phyloP scores from a whole-genome alignment of 176 grass and related monocot species.

The Luzula sylvatica region DNA sequence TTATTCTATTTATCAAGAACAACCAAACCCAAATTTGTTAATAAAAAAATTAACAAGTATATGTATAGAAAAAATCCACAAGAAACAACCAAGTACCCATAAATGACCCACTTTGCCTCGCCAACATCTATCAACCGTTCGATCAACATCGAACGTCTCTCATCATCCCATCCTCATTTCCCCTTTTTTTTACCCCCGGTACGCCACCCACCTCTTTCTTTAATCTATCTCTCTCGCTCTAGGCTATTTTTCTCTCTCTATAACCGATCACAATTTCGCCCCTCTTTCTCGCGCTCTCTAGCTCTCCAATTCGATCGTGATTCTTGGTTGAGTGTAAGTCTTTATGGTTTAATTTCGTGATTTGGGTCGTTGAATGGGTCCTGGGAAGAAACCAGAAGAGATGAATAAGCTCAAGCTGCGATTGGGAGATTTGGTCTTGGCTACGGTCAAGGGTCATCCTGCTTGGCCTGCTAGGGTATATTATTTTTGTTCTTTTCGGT shows the following conservation, averaged over 20 bases:
- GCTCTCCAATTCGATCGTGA: background rate
- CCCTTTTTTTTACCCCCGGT: background rate
- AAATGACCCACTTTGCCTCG: background rate
- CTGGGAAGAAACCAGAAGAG: conserved; percentile 12
- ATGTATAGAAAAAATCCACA: background rate
- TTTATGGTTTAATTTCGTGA: conserved; percentile 13
- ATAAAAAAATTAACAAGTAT: no score
- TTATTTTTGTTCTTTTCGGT: background rate
- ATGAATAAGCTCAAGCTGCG: background rate
- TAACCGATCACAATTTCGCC: background rate
- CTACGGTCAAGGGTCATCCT: conserved; percentile 15
- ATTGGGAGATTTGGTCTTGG: conserved; percentile 14
- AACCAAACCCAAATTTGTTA: no score
- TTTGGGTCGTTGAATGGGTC: conserved; percentile 9
- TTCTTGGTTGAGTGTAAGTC: background rate
- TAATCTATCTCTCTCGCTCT: background rate
- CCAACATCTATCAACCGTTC: background rate
- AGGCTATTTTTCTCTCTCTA: background rate
- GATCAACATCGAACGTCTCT: conserved; percentile 3
- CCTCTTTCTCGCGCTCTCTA: background rate
- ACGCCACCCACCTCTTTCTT: background rate
- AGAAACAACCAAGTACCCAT: background rate
- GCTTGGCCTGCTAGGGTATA: conserved; percentile 18
- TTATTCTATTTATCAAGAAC: no score
- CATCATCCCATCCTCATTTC: background rate